Percentiles rank a stretch among this genome's conserved stretches.
These are phyloP conservation scores for Xylaria acuta DNA, from an alignment of 495 filamentous ascomycete species.

Conservation along the genomic window DNA sequence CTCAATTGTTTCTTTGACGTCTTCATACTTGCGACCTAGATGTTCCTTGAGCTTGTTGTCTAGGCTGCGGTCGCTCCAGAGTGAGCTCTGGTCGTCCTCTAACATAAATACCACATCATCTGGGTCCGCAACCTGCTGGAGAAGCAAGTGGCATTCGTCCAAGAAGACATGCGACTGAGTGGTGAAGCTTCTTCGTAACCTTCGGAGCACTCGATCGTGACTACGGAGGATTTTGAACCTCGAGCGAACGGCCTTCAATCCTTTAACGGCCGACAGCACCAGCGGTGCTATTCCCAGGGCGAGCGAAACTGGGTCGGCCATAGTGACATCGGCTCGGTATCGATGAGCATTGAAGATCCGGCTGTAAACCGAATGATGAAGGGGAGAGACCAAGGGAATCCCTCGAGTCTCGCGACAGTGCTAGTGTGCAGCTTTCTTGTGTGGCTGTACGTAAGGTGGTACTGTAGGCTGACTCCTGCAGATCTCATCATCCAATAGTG, in stretches of 20 bases:
- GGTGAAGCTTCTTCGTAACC: slow-evolving; percentile 13
- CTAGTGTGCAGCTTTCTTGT: neutral
- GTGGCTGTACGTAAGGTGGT: slow-evolving; percentile 9
- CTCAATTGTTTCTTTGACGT: slow-evolving; percentile 3
- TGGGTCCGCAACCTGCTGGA: slow-evolving; percentile 10
- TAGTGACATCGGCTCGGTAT: neutral
- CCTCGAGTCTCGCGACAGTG: neutral
- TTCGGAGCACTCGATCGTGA: neutral
- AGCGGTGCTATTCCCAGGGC: slow-evolving; percentile 6
- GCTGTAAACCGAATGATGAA: slow-evolving; percentile 8
- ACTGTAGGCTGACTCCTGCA: neutral
- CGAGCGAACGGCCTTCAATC: slow-evolving; percentile 7
- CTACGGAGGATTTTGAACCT: slow-evolving; percentile 1
- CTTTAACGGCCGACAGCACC: slow-evolving; percentile 4
- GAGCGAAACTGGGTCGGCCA: slow-evolving; percentile 12
- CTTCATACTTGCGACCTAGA: slow-evolving; percentile 14
- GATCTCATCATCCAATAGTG: too few species aligned
- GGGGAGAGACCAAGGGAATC: neutral
- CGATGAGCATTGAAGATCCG: neutral
- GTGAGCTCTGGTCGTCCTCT: neutral
- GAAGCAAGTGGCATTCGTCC: slow-evolving; percentile 19
- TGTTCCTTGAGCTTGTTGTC: neutral
- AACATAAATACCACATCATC: slow-evolving; percentile 3
- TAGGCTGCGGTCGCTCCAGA: slow-evolving; percentile 5
- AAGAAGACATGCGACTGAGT: slow-evolving; percentile 13